A percentile compares a stretch with the other conserved stretches of the same genome.
Conservation (phyloP, 78 protist species). For the Polysphondylium violaceum region DNA sequence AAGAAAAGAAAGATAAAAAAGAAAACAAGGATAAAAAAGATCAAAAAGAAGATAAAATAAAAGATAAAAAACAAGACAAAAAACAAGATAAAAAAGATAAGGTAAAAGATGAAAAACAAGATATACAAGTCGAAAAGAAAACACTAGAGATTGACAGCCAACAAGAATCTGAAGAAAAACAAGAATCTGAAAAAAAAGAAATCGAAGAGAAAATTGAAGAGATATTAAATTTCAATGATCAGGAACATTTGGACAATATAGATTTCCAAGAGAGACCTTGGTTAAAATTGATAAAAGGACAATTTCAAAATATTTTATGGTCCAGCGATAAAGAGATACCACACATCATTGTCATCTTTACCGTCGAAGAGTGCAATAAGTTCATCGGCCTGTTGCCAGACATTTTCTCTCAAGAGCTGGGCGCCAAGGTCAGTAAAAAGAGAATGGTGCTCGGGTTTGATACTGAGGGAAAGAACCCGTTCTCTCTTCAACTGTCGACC, state of each 20-base stretch:
- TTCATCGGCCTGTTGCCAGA: not conserved
- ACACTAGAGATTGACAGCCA: not conserved
- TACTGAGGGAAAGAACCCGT: constrained; percentile 37
- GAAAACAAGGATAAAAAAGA: constrained; percentile 20
- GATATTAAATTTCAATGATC: constrained; percentile 10
- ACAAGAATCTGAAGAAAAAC: not conserved
- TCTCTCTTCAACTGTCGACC: constrained; percentile 35
- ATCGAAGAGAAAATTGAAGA: not conserved
- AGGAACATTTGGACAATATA: not conserved
- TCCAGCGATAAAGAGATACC: constrained; percentile 35
- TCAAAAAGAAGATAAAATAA: not conserved
- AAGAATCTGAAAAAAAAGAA: not conserved
- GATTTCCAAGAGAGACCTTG: constrained; percentile 39
- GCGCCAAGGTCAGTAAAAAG: not conserved
- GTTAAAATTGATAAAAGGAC: constrained; percentile 2
- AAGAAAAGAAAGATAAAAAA: not conserved
- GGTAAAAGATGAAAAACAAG: not conserved
- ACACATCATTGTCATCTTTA: constrained; percentile 2
- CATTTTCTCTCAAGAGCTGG: constrained; percentile 22
- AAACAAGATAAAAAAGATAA: not conserved
- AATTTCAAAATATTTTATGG: constrained; percentile 54
- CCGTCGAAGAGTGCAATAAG: constrained; percentile 10
- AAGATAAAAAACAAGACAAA: not conserved
- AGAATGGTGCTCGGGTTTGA: constrained; percentile 50
- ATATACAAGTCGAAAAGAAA: not conserved